These are phyloP conservation scores for Macrophomina phaseolina DNA, from an alignment of 2,329 filamentous ascomycete genomes.

Conservation along the genomic window DNA sequence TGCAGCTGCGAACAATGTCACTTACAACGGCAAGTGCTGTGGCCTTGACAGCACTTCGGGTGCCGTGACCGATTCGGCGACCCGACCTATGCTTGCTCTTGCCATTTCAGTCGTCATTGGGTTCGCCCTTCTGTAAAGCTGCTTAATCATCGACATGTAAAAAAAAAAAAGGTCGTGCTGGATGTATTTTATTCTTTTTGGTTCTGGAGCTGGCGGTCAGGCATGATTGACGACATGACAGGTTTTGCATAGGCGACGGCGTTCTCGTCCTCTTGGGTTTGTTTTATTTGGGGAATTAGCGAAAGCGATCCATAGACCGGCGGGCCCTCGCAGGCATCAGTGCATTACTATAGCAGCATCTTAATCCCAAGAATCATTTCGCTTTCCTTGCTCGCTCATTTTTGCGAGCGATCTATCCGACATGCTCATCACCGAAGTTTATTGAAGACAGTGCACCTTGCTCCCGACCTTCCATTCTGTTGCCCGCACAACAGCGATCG, in stretches of 20 bases:
- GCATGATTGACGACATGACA: conserved; percentile 20
- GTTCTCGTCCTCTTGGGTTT: conserved; percentile 12
- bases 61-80: conserved; percentile 15
- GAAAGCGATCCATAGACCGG: conserved; percentile 22
- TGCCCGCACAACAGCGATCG: neutral
- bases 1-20: conserved; percentile 70
- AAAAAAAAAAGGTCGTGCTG: neutral
- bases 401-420: neutral
- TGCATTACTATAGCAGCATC: conserved; percentile 12
- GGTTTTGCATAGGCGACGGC: conserved; percentile 27
- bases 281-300: neutral
- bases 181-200: neutral
- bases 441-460: conserved; percentile 16
- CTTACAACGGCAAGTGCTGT: conserved; percentile 67
- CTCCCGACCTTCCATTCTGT: neutral
- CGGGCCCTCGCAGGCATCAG: conserved; percentile 13
- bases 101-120: conserved; percentile 19
- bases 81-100: conserved; percentile 17
- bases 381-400: conserved; percentile 19
- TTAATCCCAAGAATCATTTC: conserved; percentile 23
- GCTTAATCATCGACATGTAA: neutral
- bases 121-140: conserved; percentile 18
- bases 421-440: neutral
- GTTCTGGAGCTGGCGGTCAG: neutral
- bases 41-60: conserved; percentile 44